phyloP scores from a whole-genome alignment of 345 rosid genomes.

The Brassica incana region DNA sequence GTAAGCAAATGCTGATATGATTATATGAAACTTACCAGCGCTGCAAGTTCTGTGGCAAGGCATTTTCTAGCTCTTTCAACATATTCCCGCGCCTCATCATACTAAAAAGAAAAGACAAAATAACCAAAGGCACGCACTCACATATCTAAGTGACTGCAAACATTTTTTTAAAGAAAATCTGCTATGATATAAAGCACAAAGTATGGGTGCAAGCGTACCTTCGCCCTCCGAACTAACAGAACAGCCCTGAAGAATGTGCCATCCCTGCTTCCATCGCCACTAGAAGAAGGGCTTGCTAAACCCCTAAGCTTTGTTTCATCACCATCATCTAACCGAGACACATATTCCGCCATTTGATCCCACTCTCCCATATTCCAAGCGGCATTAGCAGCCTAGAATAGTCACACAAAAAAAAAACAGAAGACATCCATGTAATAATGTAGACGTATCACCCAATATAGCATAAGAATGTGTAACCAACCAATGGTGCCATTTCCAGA shows the following conservation, averaged over 20 bases:
- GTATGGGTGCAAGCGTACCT: conserved; percentile 47
- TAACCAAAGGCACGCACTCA: conserved; percentile 5
- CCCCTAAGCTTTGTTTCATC: conserved; percentile 86
- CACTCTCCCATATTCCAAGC: conserved; percentile 99
- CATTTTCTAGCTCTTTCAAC: conserved; percentile 96
- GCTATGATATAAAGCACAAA: conserved; percentile 8
- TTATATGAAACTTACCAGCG: conserved; percentile 64
- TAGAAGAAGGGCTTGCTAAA: conserved; percentile 82
- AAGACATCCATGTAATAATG: conserved; percentile 19
- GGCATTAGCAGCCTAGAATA: conserved; percentile 81
- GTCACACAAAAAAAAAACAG: conserved; percentile 17
- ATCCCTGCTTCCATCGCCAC: conserved; percentile 90
- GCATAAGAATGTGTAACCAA: conserved; percentile 43
- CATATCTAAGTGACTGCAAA: conserved; percentile 15
- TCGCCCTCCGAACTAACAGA: conserved; percentile 72
- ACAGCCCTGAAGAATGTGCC: conserved; percentile 98
- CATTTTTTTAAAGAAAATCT: conserved; percentile 1
- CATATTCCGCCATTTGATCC: conserved; percentile 99
- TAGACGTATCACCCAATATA: conserved; percentile 17
- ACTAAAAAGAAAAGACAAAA: conserved; percentile 44
- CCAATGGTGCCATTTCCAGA: conserved; percentile 99
- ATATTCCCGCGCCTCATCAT: conserved; percentile 91
- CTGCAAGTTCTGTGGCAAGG: conserved; percentile 98
- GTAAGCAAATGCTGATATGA: conserved; percentile 15
- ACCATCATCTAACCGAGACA: conserved; percentile 89